Base-by-base conservation (phyloP, 352 stramenopile genomes). In the Globisporangium okanoganense region DNA sequence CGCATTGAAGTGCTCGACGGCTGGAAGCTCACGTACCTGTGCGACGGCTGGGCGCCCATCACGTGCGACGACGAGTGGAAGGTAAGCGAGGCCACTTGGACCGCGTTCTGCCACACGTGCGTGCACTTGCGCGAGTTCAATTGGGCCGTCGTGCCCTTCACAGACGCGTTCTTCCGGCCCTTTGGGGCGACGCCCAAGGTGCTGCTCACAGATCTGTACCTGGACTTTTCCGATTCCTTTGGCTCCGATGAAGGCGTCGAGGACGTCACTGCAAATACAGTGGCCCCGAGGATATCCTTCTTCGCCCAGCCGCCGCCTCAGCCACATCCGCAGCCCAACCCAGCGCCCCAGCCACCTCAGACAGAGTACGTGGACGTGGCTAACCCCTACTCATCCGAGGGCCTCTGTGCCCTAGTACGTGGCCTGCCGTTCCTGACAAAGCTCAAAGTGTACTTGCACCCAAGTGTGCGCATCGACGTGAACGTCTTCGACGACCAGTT, bases 1-100 rank as follows among this genome's bases (percentile, higher is more conserved):
- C 68, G 77, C 12, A 70, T 87, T n/a, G 72, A 87, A 55, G 65
- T 81, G 29, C 57, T 87, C 9, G 77, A 87, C 36, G 75, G 72
- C 24, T 86, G 75, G 74, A 82, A 82, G 48, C 70, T 86, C 51
- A 79, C 74, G 29, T 84, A 82, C 27, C 63, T 78, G 45, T 70
- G 70, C 43, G 74, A 86, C 52, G 74, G 70, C 4, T 83, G 69
- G 70, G 72, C 65, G 3, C 72, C 75, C 20, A 66, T 82, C 18
- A 65, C 68, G 1, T 85, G 75, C 43, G 71, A 84, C 49, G 77
- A 87, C 61, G 70, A 85, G 54, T 87, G 77, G 77, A 62, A 73
- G 14, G 48, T 87, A 4, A 71, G 66, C 3, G 49, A 71, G 3
- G 65, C 71, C 0, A 62, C 65, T 14, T 87, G 78, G 78, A 64